Conservation (phyloP, 176 grass and related monocot genomes). For the Carex littledalei region DNA sequence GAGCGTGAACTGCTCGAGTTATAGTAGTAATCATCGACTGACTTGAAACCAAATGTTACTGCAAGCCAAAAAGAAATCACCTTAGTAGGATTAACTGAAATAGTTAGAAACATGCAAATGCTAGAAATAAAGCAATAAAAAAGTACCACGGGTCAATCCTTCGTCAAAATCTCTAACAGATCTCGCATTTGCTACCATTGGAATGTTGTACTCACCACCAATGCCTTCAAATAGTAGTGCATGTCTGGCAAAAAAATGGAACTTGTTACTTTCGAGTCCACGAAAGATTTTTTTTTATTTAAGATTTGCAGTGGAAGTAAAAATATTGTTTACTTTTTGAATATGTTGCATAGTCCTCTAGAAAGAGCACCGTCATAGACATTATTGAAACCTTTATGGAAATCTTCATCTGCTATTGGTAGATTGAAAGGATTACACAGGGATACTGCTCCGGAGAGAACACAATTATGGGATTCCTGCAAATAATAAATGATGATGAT, state of each 20-base stretch:
- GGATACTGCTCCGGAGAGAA: conserved; percentile 82
- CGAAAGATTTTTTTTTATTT: conserved; percentile 23
- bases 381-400: conserved; percentile 95
- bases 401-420: conserved; percentile 96
- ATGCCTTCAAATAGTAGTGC: conserved; percentile 73
- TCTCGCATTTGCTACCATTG: conserved; percentile 66
- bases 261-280: conserved; percentile 20
- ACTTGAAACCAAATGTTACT: conserved; percentile 99
- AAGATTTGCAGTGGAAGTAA: conserved; percentile 5
- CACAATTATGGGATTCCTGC: conserved; percentile 73
- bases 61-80: conserved; percentile 15
- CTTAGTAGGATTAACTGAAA: conserved; percentile 4
- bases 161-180: conserved; percentile 92
- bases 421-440: conserved; percentile 96
- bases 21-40: conserved; percentile 93
- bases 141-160: conserved; percentile 74
- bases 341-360: conserved; percentile 50
- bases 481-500: conserved; percentile 9
- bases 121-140: not conserved
- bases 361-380: conserved; percentile 83
- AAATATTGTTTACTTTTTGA: conserved; percentile 62
- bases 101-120: not conserved
- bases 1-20: conserved; percentile 90
- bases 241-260: conserved; percentile 46
- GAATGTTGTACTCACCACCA: conserved; percentile 78